A percentile compares a stretch with the other conserved stretches of the same genome.
These are phyloP conservation scores for Aphanomyces stellatus DNA, from an alignment of 352 stramenopile species.

Conservation along the genomic window DNA sequence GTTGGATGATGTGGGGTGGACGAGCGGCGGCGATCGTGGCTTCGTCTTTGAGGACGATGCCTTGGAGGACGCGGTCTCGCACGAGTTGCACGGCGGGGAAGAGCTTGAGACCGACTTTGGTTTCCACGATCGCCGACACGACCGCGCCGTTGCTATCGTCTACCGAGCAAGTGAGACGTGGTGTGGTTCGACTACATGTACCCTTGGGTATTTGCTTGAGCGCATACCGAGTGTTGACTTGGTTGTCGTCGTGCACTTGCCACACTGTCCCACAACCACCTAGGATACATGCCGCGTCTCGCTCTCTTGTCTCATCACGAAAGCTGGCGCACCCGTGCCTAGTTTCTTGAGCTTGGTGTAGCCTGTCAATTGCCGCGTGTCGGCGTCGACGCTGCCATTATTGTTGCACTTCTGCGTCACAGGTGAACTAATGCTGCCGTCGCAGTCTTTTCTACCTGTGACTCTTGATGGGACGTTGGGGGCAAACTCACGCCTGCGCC, in stretches of 20 bases:
- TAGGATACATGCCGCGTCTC: too few relatives aligned
- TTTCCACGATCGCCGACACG: background rate
- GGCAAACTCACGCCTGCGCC: too few relatives aligned
- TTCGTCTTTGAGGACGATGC: background rate
- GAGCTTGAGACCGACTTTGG: background rate
- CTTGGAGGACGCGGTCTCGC: background rate
- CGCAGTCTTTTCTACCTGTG: too few relatives aligned
- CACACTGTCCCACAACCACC: slow-evolving; percentile 4
- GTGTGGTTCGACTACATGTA: background rate
- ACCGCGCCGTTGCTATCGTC: slow-evolving; percentile 4
- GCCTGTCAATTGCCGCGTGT: background rate
- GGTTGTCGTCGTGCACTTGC: background rate
- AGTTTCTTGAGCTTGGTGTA: slow-evolving; percentile 18
- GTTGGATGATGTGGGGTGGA: background rate
- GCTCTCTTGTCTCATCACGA: too few relatives aligned
- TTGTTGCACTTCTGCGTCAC: too few relatives aligned
- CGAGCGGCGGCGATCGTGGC: background rate
- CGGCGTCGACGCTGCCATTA: too few relatives aligned
- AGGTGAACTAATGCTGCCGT: too few relatives aligned
- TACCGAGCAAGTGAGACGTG: background rate
- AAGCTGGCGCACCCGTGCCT: background rate
- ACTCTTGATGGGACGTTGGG: too few relatives aligned
- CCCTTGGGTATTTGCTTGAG: slow-evolving; percentile 17
- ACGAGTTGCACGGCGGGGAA: background rate
- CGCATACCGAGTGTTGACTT: background rate